A percentile compares a stretch with the other conserved stretches of the same genome.
Evolutionary conservation across 805 yeast species (phyloP).

Genomic region (Saccharomyces paradoxus): DNA sequence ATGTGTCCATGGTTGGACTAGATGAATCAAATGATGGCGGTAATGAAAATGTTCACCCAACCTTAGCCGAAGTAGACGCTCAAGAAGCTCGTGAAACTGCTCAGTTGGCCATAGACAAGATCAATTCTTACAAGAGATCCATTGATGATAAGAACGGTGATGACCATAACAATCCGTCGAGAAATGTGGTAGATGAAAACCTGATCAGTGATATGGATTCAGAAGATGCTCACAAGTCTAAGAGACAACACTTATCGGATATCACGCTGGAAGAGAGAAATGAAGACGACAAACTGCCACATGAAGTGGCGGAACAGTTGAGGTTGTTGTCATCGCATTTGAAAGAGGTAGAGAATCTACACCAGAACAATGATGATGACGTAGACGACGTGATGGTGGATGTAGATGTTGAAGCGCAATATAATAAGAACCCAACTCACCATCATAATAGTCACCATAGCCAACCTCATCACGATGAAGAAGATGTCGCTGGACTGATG

Average conservation of each 20-base stretch:
- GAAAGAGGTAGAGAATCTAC: constrained; percentile 26
- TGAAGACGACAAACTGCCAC: constrained; percentile 28
- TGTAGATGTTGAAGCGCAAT: constrained; percentile 18
- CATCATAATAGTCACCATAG: constrained; percentile 1
- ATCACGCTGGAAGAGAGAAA: not conserved
- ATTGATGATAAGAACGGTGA: not conserved
- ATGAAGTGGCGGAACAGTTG: constrained; percentile 31
- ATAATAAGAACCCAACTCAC: constrained; percentile 3
- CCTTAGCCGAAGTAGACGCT: constrained; percentile 10
- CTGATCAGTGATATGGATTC: constrained; percentile 17
- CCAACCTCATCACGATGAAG: not conserved
- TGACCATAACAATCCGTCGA: constrained; percentile 10
- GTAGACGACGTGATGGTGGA: constrained; percentile 18
- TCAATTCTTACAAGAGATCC: constrained; percentile 15
- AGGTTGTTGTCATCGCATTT: constrained; percentile 29
- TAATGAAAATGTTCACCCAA: constrained; percentile 2
- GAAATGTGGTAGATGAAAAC: constrained; percentile 8
- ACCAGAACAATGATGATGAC: constrained; percentile 7
- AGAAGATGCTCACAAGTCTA: not conserved
- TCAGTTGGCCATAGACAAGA: constrained; percentile 22
- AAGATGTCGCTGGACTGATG: not conserved
- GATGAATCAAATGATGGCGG: not conserved
- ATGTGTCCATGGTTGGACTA: not conserved
- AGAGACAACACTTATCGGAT: not conserved
- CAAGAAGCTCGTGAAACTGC: constrained; percentile 23